Evolutionary conservation across 2,329 filamentous ascomycete genomes (phyloP), one percentile per base, ranked within the genome.

Genomic region (Alternaria dauci): DNA sequence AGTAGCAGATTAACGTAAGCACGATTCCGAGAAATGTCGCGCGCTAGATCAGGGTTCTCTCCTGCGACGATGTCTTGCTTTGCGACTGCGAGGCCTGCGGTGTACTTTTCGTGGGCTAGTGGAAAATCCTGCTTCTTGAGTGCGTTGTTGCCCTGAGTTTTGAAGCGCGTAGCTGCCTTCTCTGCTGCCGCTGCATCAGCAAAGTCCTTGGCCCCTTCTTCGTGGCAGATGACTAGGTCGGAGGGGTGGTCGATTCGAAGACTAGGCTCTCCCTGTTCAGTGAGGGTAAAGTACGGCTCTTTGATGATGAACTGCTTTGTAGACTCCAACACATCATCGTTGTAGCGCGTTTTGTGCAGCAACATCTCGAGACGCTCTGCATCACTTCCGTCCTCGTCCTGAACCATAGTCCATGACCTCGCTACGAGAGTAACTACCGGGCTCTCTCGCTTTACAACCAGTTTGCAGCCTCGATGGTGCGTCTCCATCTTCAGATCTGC

Each of bases 191-290:
- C 69, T 8, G 44, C 51, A 38, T 84, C 68, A 1, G 61, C 50
- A 46, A 68, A 68, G 52, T 62, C 42, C 53, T 64, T 55, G 16
- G 85, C 6, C 2, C 54, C 78, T 26, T 70, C 59, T 0, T 69
- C 60, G 1, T 72, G 59, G 2, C 84, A 67, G 61, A 77, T 78
- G 16, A 81, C 65, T 18, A 87, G 64, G 58, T 88, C 85, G 25
- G 80, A 81, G 18, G 83, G 70, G 67, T 88, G 86, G 55, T 88
- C 85, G 12, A 87, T 82, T 2, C 84, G 78, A 23, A 88, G 34
- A 0, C 74, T 79, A 66, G 83, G 83, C 2, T 74, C 55, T 1
- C 81, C 81, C 23, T 83, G 71, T 0, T 72, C 71, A 5, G 77
- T 76, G 0, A 71, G 47, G 57, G 83, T 85, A 60, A 87, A 80